Conservation (phyloP, 352 stramenopile genomes). For the Phytophthora nicotianae region DNA sequence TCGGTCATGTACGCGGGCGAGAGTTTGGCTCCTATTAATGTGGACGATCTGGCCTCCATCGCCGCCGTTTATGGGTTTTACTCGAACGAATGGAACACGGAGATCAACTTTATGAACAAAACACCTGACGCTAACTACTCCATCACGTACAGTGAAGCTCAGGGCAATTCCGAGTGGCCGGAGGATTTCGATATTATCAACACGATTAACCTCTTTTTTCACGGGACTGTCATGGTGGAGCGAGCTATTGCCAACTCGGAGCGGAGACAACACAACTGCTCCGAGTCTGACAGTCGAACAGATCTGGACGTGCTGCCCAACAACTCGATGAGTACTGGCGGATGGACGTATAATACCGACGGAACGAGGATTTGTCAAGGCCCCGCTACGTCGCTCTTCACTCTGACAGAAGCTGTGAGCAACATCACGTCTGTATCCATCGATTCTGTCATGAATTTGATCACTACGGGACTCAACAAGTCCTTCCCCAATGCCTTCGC, state of each 20-base stretch:
- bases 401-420: slow-evolving; percentile 29
- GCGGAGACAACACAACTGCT: slow-evolving; percentile 44
- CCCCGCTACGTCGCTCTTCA: slow-evolving; percentile 38
- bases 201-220: slow-evolving; percentile 43
- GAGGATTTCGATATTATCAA: slow-evolving; percentile 25
- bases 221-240: slow-evolving; percentile 50
- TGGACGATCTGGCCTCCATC: slow-evolving; percentile 47
- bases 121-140: slow-evolving; percentile 19
- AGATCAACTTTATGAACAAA: slow-evolving; percentile 34
- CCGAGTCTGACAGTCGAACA: slow-evolving; percentile 36
- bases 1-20: slow-evolving; percentile 22
- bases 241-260: slow-evolving; percentile 37
- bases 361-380: slow-evolving; percentile 50
- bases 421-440: slow-evolving; percentile 19
- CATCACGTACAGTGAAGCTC: slow-evolving; percentile 17
- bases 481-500: slow-evolving; percentile 34
- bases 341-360: slow-evolving; percentile 37
- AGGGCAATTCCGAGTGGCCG: slow-evolving; percentile 23
- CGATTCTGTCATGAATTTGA: slow-evolving; percentile 26
- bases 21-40: slow-evolving; percentile 37
- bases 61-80: slow-evolving; percentile 54
- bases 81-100: slow-evolving; percentile 54
- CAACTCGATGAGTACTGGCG: slow-evolving; percentile 10
- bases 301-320: slow-evolving; percentile 28
- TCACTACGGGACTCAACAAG: slow-evolving; percentile 34